Base-by-base conservation (phyloP, 345 rosid genomes). In the Bruguiera sexangula region DNA sequence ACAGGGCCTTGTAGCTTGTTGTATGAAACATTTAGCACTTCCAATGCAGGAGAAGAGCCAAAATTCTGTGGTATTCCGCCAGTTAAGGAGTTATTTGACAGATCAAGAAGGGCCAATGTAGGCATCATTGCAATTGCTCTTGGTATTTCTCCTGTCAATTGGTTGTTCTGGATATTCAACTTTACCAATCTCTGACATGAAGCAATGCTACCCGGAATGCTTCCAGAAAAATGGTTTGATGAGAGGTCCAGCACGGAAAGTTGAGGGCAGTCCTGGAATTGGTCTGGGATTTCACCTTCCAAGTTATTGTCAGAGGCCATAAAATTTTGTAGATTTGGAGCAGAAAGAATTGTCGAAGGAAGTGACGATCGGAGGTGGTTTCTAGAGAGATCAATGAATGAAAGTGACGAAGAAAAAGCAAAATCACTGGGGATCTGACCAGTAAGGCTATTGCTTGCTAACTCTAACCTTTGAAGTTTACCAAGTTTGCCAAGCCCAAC, bases 211-310 rank as follows among this genome's bases (percentile, higher is more conserved):
- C 86, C 68, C 1, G 97, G 98, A 53, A 94, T 88, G 62, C 60
- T 75, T 56, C 98, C 92, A n/a, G 81, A 71, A 43, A 94, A 77
- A 75, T 57, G 81, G 83, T 91, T 94, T 53, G 86, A 81, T 34
- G 97, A 91, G 71, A 94, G 92, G 79, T 94, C 98, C 58, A 94
- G 89, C 67, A 71, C 80, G 5, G 91, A 81, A 56, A 94, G 97
- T 2, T 95, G 79, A 77, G 97, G 97, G 70, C 93, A 88, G 73
- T 88, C 98, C 79, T 94, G 98, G 79, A 91, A 91, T 69, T 84
- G 93, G 52, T 87, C 93, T 0, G 98, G 98, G 65, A 94, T 67
- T 76, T 88, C 91, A n/a, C 97, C 98, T 61, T 71, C 75, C 56
- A 94, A 72, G 37, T 77, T 75, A 51, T 91, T 94, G 30, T 76